phyloP scores from a whole-genome alignment of 495 filamentous ascomycete genomes.

The Aspergillus avenaceus region DNA sequence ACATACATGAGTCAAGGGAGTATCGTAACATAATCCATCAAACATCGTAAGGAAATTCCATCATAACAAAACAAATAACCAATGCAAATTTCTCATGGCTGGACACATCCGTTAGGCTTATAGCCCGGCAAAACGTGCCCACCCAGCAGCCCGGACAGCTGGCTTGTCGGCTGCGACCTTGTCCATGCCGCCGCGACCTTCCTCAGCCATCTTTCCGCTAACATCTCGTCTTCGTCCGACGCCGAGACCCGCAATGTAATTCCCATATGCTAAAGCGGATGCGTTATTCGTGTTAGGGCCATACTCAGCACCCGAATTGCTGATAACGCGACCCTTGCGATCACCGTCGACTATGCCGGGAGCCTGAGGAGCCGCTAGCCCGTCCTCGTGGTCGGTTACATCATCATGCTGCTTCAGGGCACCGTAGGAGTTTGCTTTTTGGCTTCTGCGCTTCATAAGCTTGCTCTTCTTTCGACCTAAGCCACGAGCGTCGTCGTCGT shows the following conservation, averaged over 20 bases:
- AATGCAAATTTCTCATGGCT: not conserved
- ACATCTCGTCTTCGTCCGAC: slow-evolving; percentile 59
- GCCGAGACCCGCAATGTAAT: slow-evolving; percentile 52
- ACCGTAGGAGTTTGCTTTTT: slow-evolving; percentile 31
- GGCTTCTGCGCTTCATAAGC: slow-evolving; percentile 29
- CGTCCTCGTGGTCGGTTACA: slow-evolving; percentile 22
- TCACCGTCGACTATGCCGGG: slow-evolving; percentile 28
- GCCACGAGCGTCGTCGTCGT: not conserved
- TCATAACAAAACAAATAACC: not conserved
- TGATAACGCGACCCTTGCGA: slow-evolving; percentile 46
- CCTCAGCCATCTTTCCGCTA: slow-evolving; percentile 81
- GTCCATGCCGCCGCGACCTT: slow-evolving; percentile 57
- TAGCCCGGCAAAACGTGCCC: slow-evolving; percentile 45
- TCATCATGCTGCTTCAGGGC: slow-evolving; percentile 37
- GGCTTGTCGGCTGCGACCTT: slow-evolving; percentile 8
- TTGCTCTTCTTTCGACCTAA: slow-evolving; percentile 24
- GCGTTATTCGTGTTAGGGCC: slow-evolving; percentile 32
- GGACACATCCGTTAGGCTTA: slow-evolving; percentile 10
- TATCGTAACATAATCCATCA: slow-evolving; percentile 1
- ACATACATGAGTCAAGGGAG: not conserved
- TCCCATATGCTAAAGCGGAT: slow-evolving; percentile 47
- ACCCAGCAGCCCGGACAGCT: slow-evolving; percentile 36
- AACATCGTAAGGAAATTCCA: not conserved
- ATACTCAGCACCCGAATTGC: slow-evolving; percentile 50
- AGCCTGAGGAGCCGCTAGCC: slow-evolving; percentile 19